These are phyloP conservation scores for Aspergillus carbonarius DNA, from an alignment of 2,329 filamentous ascomycete genomes.

Conservation along the genomic window DNA sequence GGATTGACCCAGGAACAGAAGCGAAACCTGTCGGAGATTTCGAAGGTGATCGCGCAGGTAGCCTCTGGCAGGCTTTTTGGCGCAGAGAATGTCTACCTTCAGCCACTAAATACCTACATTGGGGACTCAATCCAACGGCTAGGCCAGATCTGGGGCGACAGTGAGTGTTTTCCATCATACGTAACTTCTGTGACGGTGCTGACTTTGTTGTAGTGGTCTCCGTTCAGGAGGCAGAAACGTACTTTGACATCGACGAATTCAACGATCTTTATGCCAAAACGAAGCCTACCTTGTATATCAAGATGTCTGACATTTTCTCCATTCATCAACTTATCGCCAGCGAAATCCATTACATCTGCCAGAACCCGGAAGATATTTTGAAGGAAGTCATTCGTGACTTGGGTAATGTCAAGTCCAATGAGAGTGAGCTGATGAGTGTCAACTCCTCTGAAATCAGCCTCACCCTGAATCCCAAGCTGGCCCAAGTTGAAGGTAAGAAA, in stretches of 20 bases:
- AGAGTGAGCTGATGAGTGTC: conserved; percentile 85
- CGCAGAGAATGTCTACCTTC: conserved; percentile 90
- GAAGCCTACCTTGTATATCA: conserved; percentile 98
- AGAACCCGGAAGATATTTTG: conserved; percentile 78
- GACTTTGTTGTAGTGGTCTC: conserved; percentile 62
- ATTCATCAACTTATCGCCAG: conserved; percentile 85
- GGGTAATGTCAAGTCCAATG: conserved; percentile 93
- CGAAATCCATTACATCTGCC: conserved; percentile 75
- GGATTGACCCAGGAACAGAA: conserved; percentile 88
- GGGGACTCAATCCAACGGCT: conserved; percentile 80
- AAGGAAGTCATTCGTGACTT: conserved; percentile 91
- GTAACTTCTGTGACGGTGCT: conserved; percentile 22
- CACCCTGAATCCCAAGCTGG: conserved; percentile 84
- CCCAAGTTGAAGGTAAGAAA: conserved; percentile 69
- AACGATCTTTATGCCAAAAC: conserved; percentile 96
- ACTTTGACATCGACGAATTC: conserved; percentile 98
- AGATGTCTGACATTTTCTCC: conserved; percentile 95
- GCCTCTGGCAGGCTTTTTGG: conserved; percentile 87
- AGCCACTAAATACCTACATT: conserved; percentile 90
- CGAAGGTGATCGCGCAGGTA: conserved; percentile 87
- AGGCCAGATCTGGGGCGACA: conserved; percentile 68
- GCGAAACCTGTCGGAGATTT: conserved; percentile 84
- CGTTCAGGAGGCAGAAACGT: conserved; percentile 80
- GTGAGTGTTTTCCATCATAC: conserved; percentile 41
- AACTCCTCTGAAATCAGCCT: conserved; percentile 87